phyloP scores from a whole-genome alignment of 768 basidiomycete genomes.

The Xanthoconium stramineum region DNA sequence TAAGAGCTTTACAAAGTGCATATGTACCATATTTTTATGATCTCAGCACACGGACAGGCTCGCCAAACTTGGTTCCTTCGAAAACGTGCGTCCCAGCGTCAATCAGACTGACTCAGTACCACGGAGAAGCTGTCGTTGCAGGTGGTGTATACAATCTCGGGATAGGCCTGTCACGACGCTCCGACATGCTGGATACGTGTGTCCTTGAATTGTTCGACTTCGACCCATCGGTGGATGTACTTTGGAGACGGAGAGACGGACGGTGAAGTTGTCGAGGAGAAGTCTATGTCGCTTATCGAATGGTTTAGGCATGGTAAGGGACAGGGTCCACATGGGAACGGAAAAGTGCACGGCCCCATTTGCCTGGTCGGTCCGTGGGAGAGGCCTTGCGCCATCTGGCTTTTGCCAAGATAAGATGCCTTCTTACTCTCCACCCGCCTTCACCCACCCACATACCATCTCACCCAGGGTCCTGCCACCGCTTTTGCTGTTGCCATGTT shows the following conservation, averaged over 20 bases:
- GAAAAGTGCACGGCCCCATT: too few species aligned
- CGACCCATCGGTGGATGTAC: constrained; percentile 68
- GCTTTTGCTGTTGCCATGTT: too few species aligned
- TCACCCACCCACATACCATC: too few species aligned
- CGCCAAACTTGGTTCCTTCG: background rate
- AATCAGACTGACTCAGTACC: background rate
- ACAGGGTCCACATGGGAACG: too few species aligned
- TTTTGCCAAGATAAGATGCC: too few species aligned
- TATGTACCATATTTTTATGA: background rate
- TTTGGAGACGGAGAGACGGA: constrained; percentile 51
- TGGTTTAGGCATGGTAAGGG: too few species aligned
- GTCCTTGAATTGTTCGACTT: constrained; percentile 86
- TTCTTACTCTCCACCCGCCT: too few species aligned
- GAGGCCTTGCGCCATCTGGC: too few species aligned
- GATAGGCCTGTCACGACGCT: constrained; percentile 73
- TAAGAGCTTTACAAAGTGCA: background rate
- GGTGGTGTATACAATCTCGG: constrained; percentile 80
- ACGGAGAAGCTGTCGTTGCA: constrained; percentile 52
- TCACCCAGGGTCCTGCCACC: too few species aligned
- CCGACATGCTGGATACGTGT: constrained; percentile 75
- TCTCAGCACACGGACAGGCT: background rate
- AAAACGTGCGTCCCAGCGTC: background rate
- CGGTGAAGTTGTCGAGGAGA: constrained; percentile 33
- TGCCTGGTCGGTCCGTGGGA: too few species aligned
- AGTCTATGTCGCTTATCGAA: too few species aligned